A percentile compares a stretch with the other conserved stretches of the same genome.
These are phyloP conservation scores for Syzygium oleosum DNA, from an alignment of 345 rosid species.

Conservation along the genomic window DNA sequence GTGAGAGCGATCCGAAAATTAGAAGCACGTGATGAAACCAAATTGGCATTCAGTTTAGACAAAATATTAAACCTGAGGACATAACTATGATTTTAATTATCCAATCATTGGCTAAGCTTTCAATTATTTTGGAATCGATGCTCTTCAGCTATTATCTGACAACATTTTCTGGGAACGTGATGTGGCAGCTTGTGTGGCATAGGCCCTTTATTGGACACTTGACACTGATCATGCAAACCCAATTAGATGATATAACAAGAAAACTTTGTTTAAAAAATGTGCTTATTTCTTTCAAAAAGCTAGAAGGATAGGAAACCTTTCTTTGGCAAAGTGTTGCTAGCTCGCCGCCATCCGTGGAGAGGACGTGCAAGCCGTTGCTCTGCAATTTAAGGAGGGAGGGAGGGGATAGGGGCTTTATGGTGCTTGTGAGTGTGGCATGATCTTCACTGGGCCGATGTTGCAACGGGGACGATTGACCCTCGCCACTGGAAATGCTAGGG, in stretches of 20 bases:
- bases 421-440: neutral
- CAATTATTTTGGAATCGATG: no score
- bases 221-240: neutral
- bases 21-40: no score
- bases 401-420: neutral
- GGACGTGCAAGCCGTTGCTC: neutral
- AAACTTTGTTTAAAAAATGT: neutral
- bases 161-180: no score
- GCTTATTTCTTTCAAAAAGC: no score
- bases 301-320: neutral
- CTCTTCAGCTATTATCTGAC: no score
- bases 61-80: no score
- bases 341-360: neutral
- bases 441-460: neutral
- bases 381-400: neutral
- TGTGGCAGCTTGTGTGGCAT: no score
- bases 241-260: neutral
- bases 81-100: no score
- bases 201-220: no score
- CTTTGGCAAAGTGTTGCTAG: neutral
- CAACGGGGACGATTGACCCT: neutral
- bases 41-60: no score
- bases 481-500: neutral
- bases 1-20: no score
- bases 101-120: no score